phyloP scores from a whole-genome alignment of 768 basidiomycete genomes.

The Terana coerulea region DNA sequence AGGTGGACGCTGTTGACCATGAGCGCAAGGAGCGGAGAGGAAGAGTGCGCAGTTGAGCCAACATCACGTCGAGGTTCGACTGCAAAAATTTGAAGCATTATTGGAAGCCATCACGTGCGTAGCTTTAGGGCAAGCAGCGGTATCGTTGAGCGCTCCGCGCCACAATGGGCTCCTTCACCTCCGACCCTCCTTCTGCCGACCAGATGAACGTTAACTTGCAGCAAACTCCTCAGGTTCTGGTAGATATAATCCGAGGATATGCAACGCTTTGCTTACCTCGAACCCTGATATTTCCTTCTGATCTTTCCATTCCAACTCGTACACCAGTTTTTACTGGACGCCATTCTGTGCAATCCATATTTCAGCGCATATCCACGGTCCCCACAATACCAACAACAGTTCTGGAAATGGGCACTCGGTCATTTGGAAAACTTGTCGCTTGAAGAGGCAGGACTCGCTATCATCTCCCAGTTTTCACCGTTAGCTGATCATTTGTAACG shows the following conservation, averaged over 20 bases:
- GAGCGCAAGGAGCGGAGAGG: conserved; percentile 9
- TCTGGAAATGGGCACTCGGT: conserved; percentile 72
- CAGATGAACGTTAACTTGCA: background rate
- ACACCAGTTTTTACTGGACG: conserved; percentile 52
- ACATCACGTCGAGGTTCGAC: conserved; percentile 20
- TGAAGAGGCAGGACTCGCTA: conserved; percentile 41
- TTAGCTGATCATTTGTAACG: conserved; percentile 13
- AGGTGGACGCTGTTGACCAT: conserved; percentile 11
- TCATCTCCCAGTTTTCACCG: background rate
- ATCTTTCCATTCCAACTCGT: conserved; percentile 34
- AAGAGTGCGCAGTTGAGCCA: conserved; percentile 24
- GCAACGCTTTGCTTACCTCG: conserved; percentile 47
- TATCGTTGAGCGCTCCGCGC: background rate
- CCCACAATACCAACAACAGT: conserved; percentile 51
- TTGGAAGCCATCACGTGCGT: conserved; percentile 22
- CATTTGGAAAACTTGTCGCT: conserved; percentile 44
- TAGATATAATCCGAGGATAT: conserved; percentile 48
- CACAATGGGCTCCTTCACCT: background rate
- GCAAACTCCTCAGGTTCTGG: conserved; percentile 21
- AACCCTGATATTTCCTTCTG: conserved; percentile 36
- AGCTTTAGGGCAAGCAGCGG: conserved; percentile 22
- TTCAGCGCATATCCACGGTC: conserved; percentile 61
- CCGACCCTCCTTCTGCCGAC: background rate
- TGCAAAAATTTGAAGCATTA: conserved; percentile 22
- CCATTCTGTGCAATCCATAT: conserved; percentile 49